These are phyloP conservation scores for Rugonectria rugulosa DNA, from an alignment of 2,329 filamentous ascomycete genomes.

Conservation along the genomic window DNA sequence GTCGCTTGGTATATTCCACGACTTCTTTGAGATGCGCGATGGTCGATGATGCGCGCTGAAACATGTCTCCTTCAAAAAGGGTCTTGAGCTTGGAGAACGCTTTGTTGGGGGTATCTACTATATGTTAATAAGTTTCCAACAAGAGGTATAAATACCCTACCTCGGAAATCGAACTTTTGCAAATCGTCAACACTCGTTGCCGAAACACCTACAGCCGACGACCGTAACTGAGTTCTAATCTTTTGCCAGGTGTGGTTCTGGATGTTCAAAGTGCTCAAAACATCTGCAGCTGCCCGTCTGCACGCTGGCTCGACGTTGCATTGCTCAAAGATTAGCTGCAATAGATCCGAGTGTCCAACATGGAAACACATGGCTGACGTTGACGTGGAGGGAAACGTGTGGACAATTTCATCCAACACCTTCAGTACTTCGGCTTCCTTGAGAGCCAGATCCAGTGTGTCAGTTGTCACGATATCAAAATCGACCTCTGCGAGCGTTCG, in stretches of 20 bases:
- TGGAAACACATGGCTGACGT: constrained; percentile 84
- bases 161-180: constrained; percentile 88
- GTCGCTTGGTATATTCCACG: constrained; percentile 76
- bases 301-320: constrained; percentile 78
- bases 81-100: constrained; percentile 66
- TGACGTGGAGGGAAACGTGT: constrained; percentile 78
- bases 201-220: constrained; percentile 81
- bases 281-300: constrained; percentile 78
- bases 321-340: constrained; percentile 89
- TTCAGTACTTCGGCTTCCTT: constrained; percentile 96
- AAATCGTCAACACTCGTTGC: constrained; percentile 92
- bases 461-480: constrained; percentile 91
- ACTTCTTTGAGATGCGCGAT: constrained; percentile 84
- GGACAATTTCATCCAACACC: constrained; percentile 89
- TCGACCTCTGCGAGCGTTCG: constrained; percentile 87
- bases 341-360: constrained; percentile 84
- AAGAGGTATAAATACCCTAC: constrained; percentile 48
- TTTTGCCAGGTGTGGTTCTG: constrained; percentile 82
- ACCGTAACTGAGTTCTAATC: constrained; percentile 81
- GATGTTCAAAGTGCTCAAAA: constrained; percentile 87
- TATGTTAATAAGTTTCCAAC: neutral
- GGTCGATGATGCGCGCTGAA: constrained; percentile 76
- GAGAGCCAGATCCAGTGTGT: constrained; percentile 80
- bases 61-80: constrained; percentile 70
- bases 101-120: constrained; percentile 61